phyloP scores from a whole-genome alignment of 1,139 yeast genomes.

The Saccharomyces hybrid region DNA sequence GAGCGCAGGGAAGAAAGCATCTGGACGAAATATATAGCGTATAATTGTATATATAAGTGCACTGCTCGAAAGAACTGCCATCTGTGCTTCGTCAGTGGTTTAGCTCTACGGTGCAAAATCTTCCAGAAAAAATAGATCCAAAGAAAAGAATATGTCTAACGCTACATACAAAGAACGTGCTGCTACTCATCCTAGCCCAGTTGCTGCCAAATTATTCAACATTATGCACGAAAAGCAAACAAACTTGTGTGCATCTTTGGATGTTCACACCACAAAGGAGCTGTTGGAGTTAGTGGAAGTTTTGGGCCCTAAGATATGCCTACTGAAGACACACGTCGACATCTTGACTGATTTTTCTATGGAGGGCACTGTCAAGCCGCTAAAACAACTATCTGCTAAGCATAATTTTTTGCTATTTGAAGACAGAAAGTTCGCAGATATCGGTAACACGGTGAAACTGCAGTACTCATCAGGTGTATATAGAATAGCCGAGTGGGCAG shows the following conservation, averaged over 20 bases:
- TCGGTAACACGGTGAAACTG: conserved; percentile 94
- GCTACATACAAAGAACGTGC: conserved; percentile 65
- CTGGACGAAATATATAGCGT: not conserved
- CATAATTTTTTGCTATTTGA: conserved; percentile 86
- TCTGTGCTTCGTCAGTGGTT: not conserved
- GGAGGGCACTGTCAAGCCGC: conserved; percentile 70
- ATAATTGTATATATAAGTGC: not conserved
- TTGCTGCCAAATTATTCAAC: conserved; percentile 64
- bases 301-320: conserved; percentile 85
- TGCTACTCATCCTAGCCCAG: conserved; percentile 59
- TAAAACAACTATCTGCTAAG: conserved; percentile 60
- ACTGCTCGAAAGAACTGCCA: not conserved
- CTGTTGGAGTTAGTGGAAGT: conserved; percentile 63
- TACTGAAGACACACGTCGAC: conserved; percentile 92
- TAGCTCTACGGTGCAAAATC: not conserved
- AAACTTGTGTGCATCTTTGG: conserved; percentile 94
- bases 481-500: conserved; percentile 89
- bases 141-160: conserved; percentile 19
- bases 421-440: conserved; percentile 96
- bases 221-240: conserved; percentile 77
- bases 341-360: conserved; percentile 81
- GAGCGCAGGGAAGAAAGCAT: not conserved
- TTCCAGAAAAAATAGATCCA: not conserved
- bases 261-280: conserved; percentile 72
- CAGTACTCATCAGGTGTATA: conserved; percentile 90